Base-by-base conservation (phyloP, 768 basidiomycete species). In the Boletellus ananas region DNA sequence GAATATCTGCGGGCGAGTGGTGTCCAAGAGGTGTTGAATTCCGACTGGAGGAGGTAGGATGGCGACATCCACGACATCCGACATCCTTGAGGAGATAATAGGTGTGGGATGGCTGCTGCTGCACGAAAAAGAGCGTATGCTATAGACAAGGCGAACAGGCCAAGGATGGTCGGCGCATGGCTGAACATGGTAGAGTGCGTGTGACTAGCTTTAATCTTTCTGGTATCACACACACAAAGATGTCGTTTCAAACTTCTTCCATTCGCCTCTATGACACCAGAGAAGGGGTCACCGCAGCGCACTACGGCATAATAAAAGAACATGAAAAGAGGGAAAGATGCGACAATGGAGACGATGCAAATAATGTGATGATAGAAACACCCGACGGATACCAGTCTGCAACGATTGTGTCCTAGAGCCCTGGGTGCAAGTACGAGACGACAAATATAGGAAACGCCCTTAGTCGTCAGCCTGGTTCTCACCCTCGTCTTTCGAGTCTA, bases 1-100 rank as follows among this genome's bases (percentile, higher is more conserved):
- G 81, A 83, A 67, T 96, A 96, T 45, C 90, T 77, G 29, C 63
- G 68, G 4, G 84, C 83, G 11, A 94, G 73, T 3, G 83, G 81
- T 20, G 86, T 85, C 84, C 87, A 86, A 3, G 79, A 71, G 14
- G 70, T 56, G 59, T 91, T 77, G 58, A 94, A 85, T 34, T 74
- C 76, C 8, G 76, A 62, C 57, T 95, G 84, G 31, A 82, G 75
- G 16, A 90, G 67, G 67, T 98, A 98, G 1, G 88, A 87, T 3
- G 94, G 94, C 3, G 82, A 88, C 94, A 95, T 96, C 77, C 83
- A 94, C 45, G 91, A 92, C 94, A 97, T 97, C 34, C 87, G 81
- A 69, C 94, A 97, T 80, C 90, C 90, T 76, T 92, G 88, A 5
- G 89, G 88, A 1, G 90, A 92, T 46, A 90, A 73, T 33, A 70